phyloP scores from a whole-genome alignment of 2,329 filamentous ascomycete genomes.

The Aspergillus sp. region DNA sequence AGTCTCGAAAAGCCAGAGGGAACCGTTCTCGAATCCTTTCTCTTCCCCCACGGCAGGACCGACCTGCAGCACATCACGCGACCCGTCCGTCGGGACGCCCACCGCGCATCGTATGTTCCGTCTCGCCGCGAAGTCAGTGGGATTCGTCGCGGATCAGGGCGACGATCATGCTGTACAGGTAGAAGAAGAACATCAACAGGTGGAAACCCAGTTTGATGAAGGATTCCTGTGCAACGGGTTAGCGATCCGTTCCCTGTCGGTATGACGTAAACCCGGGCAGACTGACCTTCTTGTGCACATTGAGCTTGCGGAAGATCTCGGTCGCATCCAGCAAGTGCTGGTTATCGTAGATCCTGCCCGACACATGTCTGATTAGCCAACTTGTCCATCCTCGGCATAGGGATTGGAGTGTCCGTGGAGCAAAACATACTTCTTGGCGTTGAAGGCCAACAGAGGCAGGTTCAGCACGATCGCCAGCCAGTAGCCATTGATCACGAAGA shows the following conservation, averaged over 20 bases:
- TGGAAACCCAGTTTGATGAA: conserved; percentile 99
- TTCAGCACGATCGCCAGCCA: conserved; percentile 93
- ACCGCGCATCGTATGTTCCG: conserved; percentile 42
- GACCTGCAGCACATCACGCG: conserved; percentile 2
- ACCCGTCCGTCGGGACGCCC: conserved; percentile 22
- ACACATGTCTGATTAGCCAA: conserved; percentile 22
- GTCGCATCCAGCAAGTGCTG: conserved; percentile 95
- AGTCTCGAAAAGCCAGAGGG: not conserved
- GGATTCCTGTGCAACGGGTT: conserved; percentile 68
- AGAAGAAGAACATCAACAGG: conserved; percentile 99
- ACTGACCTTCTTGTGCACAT: conserved; percentile 94
- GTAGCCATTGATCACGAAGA: conserved; percentile 98
- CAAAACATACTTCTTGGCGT: conserved; percentile 86
- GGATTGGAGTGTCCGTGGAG: not conserved
- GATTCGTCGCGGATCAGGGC: conserved; percentile 94
- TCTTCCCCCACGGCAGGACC: not conserved
- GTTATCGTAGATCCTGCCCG: conserved; percentile 85
- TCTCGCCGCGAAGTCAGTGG: conserved; percentile 59
- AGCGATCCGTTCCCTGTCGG: conserved; percentile 6
- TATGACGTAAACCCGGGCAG: conserved; percentile 9
- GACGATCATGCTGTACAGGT: conserved; percentile 98
- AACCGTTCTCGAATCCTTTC: not conserved
- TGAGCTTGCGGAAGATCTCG: conserved; percentile 98
- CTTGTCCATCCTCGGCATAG: not conserved
- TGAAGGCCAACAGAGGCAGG: conserved; percentile 86